Percentiles rank a stretch among this genome's conserved stretches.
Evolutionary conservation across 1,284 basidiomycete species (phyloP).

Genomic region (Trametes sp.): DNA sequence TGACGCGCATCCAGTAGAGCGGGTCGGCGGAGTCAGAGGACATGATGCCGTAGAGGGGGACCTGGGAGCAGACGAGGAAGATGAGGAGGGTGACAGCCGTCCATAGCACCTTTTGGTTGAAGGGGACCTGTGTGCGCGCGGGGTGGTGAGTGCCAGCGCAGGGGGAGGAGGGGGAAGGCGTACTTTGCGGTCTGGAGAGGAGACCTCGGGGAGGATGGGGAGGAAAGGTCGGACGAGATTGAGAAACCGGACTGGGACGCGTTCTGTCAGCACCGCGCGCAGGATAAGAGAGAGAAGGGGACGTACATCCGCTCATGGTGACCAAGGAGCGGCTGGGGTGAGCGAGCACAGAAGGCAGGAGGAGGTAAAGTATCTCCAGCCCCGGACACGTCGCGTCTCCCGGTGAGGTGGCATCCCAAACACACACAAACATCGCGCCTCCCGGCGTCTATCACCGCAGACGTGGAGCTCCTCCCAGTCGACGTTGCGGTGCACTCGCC

Average conservation of each 20-base stretch:
- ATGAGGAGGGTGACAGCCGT: slow-evolving; percentile 97
- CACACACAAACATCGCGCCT: slow-evolving; percentile 34
- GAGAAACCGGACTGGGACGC: slow-evolving; percentile 82
- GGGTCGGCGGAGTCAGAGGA: slow-evolving; percentile 98
- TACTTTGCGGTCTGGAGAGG: slow-evolving; percentile 95
- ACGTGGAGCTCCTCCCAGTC: not conserved
- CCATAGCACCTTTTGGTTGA: slow-evolving; percentile 97
- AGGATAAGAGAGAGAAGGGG: not conserved
- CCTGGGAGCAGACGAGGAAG: slow-evolving; percentile 97
- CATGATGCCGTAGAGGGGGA: slow-evolving; percentile 97
- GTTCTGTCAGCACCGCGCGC: slow-evolving; percentile 8
- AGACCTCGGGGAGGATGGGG: slow-evolving; percentile 93
- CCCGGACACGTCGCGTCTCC: slow-evolving; percentile 29
- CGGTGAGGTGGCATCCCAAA: slow-evolving; percentile 43
- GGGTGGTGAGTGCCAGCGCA: not conserved
- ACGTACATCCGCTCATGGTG: slow-evolving; percentile 51
- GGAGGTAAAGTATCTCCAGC: not conserved
- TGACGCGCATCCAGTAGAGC: slow-evolving; percentile 99
- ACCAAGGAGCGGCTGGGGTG: slow-evolving; percentile 42
- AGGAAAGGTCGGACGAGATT: slow-evolving; percentile 96
- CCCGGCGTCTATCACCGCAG: not conserved
- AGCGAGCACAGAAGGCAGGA: slow-evolving; percentile 21
- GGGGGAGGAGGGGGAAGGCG: slow-evolving; percentile 18
- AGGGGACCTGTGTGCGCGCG: slow-evolving; percentile 71
- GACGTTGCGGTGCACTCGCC: too few relatives aligned